Base-by-base conservation (phyloP, 768 basidiomycete genomes). In the Galerina marginata region DNA sequence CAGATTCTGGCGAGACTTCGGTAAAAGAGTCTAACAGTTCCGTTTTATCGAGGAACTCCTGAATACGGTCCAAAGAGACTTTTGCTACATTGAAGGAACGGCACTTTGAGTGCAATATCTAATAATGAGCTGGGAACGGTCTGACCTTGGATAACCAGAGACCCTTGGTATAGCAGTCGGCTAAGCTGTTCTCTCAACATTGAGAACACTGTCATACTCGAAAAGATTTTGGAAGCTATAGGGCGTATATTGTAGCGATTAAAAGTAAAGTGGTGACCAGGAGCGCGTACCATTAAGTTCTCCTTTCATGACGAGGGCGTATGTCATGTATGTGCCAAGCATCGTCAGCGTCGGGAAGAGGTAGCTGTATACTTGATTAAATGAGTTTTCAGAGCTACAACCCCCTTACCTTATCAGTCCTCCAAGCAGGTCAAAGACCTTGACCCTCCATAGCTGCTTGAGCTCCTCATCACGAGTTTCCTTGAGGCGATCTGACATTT, bases 401-500 rank as follows among this genome's bases (percentile, higher is more conserved):
- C 14, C 33, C 29, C 29, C 29, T 33, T 33, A 58, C 47, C 53
- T 26, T 33, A 46, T 38, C 3, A 61, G 15, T 14, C 42, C 49
- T n/a, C 49, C 23, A 20, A 60, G 20, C 23, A 58, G 50, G 16
- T 61, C 62, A 11, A 61, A 59, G 9, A 67, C 25, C 55, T 67
- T 67, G 20, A 56, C 26, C 52, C 60, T 67, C 50, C 61, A 63
- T 1, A 65, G 43, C 56, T 56, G 81, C 3, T 67, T 62, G 16
- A 93, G 74, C 69, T 93, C 91, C 10, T 81, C 81, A 45, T 88
- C 82, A 54, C 91, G 83, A 63, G 84, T 84, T 33, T 80, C 78
- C 14, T 78, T 72, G 43, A 92, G 75, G 48, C 78, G 79, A 9
- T 80, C 71, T 29, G 81, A 75, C 69, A 89, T 82, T 46, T 83